Evolutionary conservation across 73 alveolate species (phyloP).

Genomic region (Symbiodinium pilosum): DNA sequence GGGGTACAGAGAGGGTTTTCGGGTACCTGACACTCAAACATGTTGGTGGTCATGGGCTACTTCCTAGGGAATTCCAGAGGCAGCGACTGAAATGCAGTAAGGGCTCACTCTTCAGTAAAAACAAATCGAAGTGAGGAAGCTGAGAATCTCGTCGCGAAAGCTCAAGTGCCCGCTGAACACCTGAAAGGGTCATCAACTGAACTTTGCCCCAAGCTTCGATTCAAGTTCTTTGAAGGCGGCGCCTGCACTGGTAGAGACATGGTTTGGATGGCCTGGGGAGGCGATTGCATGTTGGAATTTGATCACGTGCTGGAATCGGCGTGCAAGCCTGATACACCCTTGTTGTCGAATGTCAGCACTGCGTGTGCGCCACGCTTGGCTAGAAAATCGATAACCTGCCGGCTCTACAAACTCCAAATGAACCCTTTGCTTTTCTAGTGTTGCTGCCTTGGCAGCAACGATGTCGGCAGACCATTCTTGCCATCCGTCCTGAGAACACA

Average conservation of each 20-base stretch:
- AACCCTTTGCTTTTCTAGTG: background rate
- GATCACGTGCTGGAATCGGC: too few species aligned
- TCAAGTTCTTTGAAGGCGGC: background rate
- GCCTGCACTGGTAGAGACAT: conserved; percentile 64
- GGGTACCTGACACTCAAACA: too few species aligned
- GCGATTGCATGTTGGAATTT: too few species aligned
- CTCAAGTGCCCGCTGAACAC: conserved; percentile 29
- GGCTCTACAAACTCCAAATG: background rate
- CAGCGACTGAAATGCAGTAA: background rate
- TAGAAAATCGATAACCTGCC: conserved; percentile 10
- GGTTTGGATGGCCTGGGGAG: conserved; percentile 85
- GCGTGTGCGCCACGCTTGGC: background rate
- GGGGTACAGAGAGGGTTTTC: too few species aligned
- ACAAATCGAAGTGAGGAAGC: conserved; percentile 26
- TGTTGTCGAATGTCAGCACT: conserved; percentile 42
- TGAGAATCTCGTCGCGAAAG: background rate
- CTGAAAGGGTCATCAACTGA: background rate
- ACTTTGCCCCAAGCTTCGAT: background rate
- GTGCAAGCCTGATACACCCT: conserved; percentile 79
- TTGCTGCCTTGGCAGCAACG: conserved; percentile 49
- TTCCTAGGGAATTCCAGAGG: background rate
- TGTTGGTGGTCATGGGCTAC: background rate
- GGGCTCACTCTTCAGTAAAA: conserved; percentile 26
- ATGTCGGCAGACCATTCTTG: conserved; percentile 30
- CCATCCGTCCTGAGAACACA: conserved; percentile 58